Base-by-base conservation (phyloP, 2,329 filamentous ascomycete species). In the Penicillium sp. region DNA sequence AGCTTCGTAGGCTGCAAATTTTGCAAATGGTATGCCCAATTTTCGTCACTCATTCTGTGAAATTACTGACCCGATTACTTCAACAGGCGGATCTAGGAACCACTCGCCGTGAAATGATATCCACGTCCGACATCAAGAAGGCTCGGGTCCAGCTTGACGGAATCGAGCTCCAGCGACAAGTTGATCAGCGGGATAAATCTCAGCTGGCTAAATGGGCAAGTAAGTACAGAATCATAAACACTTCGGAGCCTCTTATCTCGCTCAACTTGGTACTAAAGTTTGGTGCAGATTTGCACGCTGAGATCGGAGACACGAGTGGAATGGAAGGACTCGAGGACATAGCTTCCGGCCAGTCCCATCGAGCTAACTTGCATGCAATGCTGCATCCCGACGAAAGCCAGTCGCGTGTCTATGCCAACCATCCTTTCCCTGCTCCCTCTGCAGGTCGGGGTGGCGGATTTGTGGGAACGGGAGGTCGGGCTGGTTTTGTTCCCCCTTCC, bases 291-390 rank as follows among this genome's bases (percentile, higher is more conserved):
- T 42, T 49, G 7, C 47, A 49, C 4, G 11, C 27, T 27, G 18
- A 42, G 14, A 32, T 49, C 6, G 18, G 10, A 18, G 47, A 49
- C 16, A 49, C 38, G 7, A 6, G 1, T 4, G 47, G 36, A 18
- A 49, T 43, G 27, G 47, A 49, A 14, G 47, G 41, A 13, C 47
- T 49, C 18, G 14, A 49, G n/a, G 47, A 49, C 29, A 42, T 49
- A 14, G n/a, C 18, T 10, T 23, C 18, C 10, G 47, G 47, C 4
- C 47, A 49, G 19, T 49, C 47, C 6, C 47, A 49, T 29, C 47
- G 47, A 16, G 47, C 47, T 34, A 42, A 26, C 10, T 19, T 49
- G 14, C 18, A 49, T 7, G 47, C 47, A 18, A 49, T 43, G 38
- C 18, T 49, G 27, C 47, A 49, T 34, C 29, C 47, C 14, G 29